Base-by-base conservation (phyloP, 2,329 filamentous ascomycete species). In the Beauveria asiatica region DNA sequence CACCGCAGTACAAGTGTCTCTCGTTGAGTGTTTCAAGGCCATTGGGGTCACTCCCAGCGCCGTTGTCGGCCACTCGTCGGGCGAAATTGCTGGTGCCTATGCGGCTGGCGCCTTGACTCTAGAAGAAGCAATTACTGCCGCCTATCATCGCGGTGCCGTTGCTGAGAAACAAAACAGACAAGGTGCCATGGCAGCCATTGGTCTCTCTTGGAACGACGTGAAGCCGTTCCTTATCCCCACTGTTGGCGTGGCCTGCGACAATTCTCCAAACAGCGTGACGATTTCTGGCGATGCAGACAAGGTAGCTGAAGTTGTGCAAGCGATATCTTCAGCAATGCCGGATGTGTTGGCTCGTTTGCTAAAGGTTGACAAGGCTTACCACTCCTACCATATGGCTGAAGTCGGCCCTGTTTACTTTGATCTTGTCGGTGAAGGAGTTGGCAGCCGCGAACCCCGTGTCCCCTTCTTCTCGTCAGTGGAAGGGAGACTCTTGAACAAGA, bases 1-100 rank as follows among this genome's bases (percentile, higher is more conserved):
- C 49, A 77, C 75, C 1, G 72, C 73, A 1, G 17, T 79, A 0
- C 76, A 78, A 62, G 63, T 78, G 8, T 73, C 65, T 3, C 61
- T 78, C 1, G 66, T 75, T 1, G 67, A 74, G 10, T 64, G 75
- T 0, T 64, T 72, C 44, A 59, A 62, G 27, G 57, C 59, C 3
- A 68, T 68, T 21, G 67, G 66, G 3, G 57, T 75, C 3, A 42
- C 10, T 7, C 69, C 70, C 0, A 33, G 56, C 9, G 66, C 63
- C 6, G 67, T 73, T 2, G 65, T 73, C 1, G 73, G 73, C 0
- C 73, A 75, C 59, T 74, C 72, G 0, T 70, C 67, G 13, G 73
- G 73, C 9, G 73, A 75, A 60, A 73, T 75, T 52, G 69, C 69
- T 2, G 73, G 73, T n/a, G 73, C 72, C 5, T 74, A 72, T 39